Base-by-base conservation (phyloP, 768 basidiomycete species). In the Gymnopilus junonius region DNA sequence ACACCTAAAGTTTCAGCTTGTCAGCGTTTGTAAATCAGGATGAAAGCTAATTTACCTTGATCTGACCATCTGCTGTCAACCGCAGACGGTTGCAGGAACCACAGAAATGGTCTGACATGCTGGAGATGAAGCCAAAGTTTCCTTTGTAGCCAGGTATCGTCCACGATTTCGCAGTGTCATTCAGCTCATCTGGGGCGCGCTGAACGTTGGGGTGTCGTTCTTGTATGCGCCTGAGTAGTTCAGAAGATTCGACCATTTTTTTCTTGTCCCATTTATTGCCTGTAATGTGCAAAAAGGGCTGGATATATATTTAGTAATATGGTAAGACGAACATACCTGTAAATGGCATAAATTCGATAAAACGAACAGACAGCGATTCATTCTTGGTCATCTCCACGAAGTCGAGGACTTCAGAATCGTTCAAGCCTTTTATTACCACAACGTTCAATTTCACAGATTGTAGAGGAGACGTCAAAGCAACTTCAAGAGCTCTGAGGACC, bases 301-400 rank as follows among this genome's bases (percentile, higher is more conserved):
- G n/a, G n/a, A n/a, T n/a, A n/a, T n/a, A 39, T 40, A 35, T 59
- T 46, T 40, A 14, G 23, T 35, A 6, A 12, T 42, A 25, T 34
- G 21, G 39, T 3, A 17, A 23, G 7, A 39, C 54, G 21, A 21
- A 70, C 75, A 65, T 65, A 91, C 91, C 94, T 67, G 88, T 90
- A 73, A 97, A 97, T 11, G 94, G 93, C 95, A 97, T 96, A 71
- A 92, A 96, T 74, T 95, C 94, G 61, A 95, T 96, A 74, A 96
- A 94, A 37, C 95, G 86, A 40, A 95, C 86, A 39, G 86, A 91
- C 25, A 94, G 75, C 2, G 77, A 74, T 46, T 80, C 80, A 46
- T 90, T 76, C 67, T 83, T 86, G 4, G 91, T 92, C 76, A 95
- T 78, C 68, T 89, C 85, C 40, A 94, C 86, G 70, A 96, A 95